These are phyloP conservation scores for Irpex lacteus DNA, from an alignment of 1,284 basidiomycete species.

Conservation along the genomic window DNA sequence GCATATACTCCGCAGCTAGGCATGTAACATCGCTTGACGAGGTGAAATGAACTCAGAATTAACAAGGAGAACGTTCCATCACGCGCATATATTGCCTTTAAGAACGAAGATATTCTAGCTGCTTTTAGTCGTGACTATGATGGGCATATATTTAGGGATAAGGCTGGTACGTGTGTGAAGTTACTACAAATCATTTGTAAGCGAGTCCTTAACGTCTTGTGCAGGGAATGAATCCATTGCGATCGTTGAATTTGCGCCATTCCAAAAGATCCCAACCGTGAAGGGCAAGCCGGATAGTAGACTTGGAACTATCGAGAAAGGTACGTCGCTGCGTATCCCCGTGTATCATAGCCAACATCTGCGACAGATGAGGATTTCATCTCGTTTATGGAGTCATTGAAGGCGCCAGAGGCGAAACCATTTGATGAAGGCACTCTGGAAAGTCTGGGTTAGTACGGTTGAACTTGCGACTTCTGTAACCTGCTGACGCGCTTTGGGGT, in stretches of 20 bases:
- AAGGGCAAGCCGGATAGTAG: slow-evolving; percentile 72
- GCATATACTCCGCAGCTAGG: slow-evolving; percentile 20
- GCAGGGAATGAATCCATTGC: slow-evolving; percentile 85
- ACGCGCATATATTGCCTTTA: slow-evolving; percentile 92
- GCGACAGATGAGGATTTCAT: slow-evolving; percentile 44
- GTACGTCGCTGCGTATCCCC: slow-evolving; percentile 30
- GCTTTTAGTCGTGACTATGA: slow-evolving; percentile 85
- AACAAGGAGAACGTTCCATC: slow-evolving; percentile 84
- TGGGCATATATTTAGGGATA: slow-evolving; percentile 90
- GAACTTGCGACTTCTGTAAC: neutral
- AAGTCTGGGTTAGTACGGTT: slow-evolving; percentile 49
- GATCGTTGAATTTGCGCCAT: slow-evolving; percentile 92
- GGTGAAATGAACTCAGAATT: slow-evolving; percentile 37
- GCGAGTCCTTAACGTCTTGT: slow-evolving; percentile 3
- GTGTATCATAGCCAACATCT: neutral
- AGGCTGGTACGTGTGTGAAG: slow-evolving; percentile 63
- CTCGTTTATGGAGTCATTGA: slow-evolving; percentile 73
- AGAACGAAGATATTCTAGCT: slow-evolving; percentile 66
- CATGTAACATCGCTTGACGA: neutral
- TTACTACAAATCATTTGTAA: slow-evolving; percentile 1
- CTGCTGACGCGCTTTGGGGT: slow-evolving; percentile 5
- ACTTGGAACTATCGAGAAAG: slow-evolving; percentile 77
- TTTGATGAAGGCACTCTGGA: slow-evolving; percentile 61
- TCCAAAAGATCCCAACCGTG: slow-evolving; percentile 79
- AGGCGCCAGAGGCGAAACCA: slow-evolving; percentile 42